Evolutionary conservation across 305 asterid species (phyloP).

Genomic region (Fraxinus dipetala): DNA sequence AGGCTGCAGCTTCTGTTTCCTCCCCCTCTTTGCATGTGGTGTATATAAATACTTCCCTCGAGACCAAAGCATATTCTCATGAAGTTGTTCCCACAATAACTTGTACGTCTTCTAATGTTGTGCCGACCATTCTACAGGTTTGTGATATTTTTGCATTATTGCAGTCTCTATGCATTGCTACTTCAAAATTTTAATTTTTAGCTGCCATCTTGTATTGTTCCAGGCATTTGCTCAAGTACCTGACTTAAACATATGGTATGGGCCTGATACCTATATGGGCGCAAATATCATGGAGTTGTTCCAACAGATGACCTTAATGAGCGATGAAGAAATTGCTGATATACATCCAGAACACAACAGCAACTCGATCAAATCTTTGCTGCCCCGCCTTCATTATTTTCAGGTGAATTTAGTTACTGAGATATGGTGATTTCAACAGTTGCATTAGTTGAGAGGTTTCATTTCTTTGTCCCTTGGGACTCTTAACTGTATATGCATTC

Average conservation of each 20-base stretch:
- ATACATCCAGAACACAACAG: constrained; percentile 72
- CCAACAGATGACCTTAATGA: constrained; percentile 75
- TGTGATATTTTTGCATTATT: constrained; percentile 11
- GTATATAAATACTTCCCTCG: constrained; percentile 86
- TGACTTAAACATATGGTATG: constrained; percentile 70
- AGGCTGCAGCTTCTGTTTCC: constrained; percentile 59
- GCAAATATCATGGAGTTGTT: constrained; percentile 86
- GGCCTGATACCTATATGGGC: constrained; percentile 98
- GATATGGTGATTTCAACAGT: neutral
- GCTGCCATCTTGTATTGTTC: constrained; percentile 23
- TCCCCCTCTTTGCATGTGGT: constrained; percentile 88
- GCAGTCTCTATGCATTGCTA: neutral
- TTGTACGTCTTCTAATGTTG: constrained; percentile 93
- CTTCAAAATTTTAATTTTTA: constrained; percentile 4
- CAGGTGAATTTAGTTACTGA: constrained; percentile 48
- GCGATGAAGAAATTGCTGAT: constrained; percentile 78
- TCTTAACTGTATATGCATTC: neutral
- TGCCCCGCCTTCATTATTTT: constrained; percentile 82
- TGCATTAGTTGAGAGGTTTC: neutral
- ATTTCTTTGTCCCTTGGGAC: neutral
- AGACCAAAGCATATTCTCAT: constrained; percentile 89
- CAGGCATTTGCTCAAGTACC: constrained; percentile 90
- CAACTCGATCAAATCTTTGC: constrained; percentile 65
- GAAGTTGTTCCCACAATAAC: constrained; percentile 97
- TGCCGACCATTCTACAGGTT: constrained; percentile 89